Base-by-base conservation (phyloP, 2,329 filamentous ascomycete genomes). In the Fusarium sp. region DNA sequence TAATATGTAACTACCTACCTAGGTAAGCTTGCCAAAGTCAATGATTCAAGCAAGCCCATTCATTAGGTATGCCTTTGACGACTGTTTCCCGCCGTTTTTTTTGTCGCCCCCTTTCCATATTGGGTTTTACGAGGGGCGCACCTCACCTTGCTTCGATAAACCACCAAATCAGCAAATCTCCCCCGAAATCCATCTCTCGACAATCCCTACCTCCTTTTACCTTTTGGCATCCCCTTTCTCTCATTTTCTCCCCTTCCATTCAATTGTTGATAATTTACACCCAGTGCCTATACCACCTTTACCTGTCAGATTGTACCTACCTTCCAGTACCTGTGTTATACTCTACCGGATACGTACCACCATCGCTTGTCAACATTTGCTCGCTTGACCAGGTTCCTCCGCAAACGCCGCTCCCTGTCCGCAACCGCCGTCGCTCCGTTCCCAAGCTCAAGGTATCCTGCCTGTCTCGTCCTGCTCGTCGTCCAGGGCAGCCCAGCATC, bases 81-180 rank as follows among this genome's bases (percentile, higher is more conserved):
- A 59, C 61, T 42, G 61, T 64, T 64, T 53, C 19, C 22, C 48
- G 45, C 53, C 53, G 49, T 54, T 64, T 59, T 61, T 38, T 45
- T 22, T 13, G 31, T 58, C 29, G 60, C 55, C 61, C 60, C 61
- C 61, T 64, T 61, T 64, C 51, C 56, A 48, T 32, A 65, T 50
- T 61, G 32, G 53, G 47, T 29, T 45, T 32, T 35, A 36, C 31
- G 61, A 59, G 35, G 55, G 55, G 42, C 46, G 61, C 46, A 65
- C 47, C 55, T 58, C 19, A 35, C 57, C 38, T 63, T 63, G 49
- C 39, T 40, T 54, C 25, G 36, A 49, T 55, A 64, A 43, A 51
- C 55, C 39, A 45, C 49, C 55, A 61, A 57, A 64, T 57, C 43
- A 58, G 50, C 61, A 64, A 64, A 64, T 64, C 49, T 64, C 61